Evolutionary conservation across 805 yeast species (phyloP).

Genomic region (Candida arabinofermentans): DNA sequence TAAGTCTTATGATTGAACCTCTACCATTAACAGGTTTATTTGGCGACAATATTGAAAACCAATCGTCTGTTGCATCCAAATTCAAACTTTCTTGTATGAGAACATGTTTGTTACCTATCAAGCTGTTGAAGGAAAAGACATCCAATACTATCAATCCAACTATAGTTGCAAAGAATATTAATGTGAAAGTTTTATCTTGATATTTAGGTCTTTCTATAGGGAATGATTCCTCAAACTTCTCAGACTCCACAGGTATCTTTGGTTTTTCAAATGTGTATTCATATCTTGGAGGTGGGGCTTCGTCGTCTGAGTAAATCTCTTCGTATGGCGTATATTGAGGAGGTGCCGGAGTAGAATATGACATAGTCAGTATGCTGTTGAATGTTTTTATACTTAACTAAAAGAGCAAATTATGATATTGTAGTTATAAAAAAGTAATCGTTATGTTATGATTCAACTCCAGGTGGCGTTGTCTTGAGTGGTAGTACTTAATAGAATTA

Average conservation of each 20-base stretch:
- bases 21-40: conserved; percentile 4
- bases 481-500: too few relatives aligned
- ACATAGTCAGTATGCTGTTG: not conserved
- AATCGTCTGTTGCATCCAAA: not conserved
- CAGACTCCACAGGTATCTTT: conserved; percentile 25
- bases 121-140: conserved; percentile 9
- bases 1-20: conserved; percentile 6
- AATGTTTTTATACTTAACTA: too few relatives aligned
- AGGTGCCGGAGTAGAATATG: conserved; percentile 7
- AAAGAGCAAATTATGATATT: too few relatives aligned
- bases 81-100: not conserved
- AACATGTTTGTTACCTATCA: conserved; percentile 7
- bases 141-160: conserved; percentile 12
- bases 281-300: conserved; percentile 25
- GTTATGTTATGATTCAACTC: too few relatives aligned
- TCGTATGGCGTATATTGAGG: conserved; percentile 17
- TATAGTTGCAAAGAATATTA: conserved; percentile 37
- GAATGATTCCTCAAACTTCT: conserved; percentile 64
- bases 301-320: conserved; percentile 14
- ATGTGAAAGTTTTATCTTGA: conserved; percentile 70
- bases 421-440: too few relatives aligned
- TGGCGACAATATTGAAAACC: conserved; percentile 1
- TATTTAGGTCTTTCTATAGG: conserved; percentile 56
- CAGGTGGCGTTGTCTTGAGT: too few relatives aligned
- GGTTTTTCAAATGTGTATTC: conserved; percentile 30